These are phyloP conservation scores for Inga laurina DNA, from an alignment of 306 rosid genomes.

Conservation along the genomic window DNA sequence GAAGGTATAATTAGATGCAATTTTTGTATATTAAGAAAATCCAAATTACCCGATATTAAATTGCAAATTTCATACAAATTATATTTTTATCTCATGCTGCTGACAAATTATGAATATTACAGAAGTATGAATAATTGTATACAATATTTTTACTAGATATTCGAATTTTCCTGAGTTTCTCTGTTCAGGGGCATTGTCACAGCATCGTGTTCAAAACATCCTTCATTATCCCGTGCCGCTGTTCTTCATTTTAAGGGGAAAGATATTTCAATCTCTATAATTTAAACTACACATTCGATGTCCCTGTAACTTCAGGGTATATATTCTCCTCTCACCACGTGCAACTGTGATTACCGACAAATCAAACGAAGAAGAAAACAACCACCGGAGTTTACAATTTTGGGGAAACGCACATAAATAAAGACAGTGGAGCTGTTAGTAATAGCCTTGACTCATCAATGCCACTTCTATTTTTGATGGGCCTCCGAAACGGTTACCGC, in stretches of 20 bases:
- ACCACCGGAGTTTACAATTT: slow-evolving; percentile 16
- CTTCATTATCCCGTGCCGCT: too few species aligned
- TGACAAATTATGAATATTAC: neutral
- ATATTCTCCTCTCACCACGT: slow-evolving; percentile 24
- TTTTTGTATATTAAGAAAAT: too few species aligned
- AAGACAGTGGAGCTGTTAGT: slow-evolving; percentile 32
- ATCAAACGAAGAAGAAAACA: neutral
- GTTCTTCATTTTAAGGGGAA: neutral
- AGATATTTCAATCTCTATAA: neutral
- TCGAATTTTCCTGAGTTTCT: neutral
- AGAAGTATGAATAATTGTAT: neutral
- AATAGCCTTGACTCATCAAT: slow-evolving; percentile 19
- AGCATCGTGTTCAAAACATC: neutral
- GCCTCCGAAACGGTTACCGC: slow-evolving; percentile 57
- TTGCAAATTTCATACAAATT: neutral
- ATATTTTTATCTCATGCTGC: neutral
- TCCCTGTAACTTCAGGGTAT: neutral
- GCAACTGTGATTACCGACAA: slow-evolving; percentile 14
- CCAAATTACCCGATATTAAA: too few species aligned
- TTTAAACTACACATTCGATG: neutral
- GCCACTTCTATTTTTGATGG: slow-evolving; percentile 55
- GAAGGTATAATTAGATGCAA: too few species aligned
- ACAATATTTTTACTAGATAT: neutral
- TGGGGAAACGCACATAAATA: slow-evolving; percentile 3
- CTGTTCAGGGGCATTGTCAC: neutral